Evolutionary conservation across 768 basidiomycete species (phyloP).

Genomic region (Galerina marginata): DNA sequence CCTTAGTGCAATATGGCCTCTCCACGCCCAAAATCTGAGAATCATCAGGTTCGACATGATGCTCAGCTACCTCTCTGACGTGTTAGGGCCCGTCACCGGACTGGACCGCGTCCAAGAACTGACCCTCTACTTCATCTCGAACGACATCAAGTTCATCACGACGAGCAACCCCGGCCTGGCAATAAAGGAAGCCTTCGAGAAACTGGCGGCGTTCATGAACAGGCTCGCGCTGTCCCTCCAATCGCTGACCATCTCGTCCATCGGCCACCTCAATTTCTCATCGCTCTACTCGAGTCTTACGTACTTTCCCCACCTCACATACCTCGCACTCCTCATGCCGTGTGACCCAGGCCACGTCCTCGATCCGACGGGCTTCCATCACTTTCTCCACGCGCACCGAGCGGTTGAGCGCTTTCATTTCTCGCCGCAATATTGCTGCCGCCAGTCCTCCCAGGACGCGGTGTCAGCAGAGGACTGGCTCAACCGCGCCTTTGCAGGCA

Average conservation of each 20-base stretch:
- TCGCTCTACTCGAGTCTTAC: conserved; percentile 17
- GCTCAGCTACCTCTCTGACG: conserved; percentile 13
- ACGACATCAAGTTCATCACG: background rate
- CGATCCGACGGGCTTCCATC: conserved; percentile 19
- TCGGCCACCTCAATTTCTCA: conserved; percentile 23
- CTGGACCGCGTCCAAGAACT: conserved; percentile 19
- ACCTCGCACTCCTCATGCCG: conserved; percentile 16
- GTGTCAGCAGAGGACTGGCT: conserved; percentile 20
- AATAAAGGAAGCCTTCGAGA: conserved; percentile 8
- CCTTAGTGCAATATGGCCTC: conserved; percentile 16
- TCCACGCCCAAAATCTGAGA: conserved; percentile 8
- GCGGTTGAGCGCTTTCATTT: conserved; percentile 11
- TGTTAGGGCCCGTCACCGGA: conserved; percentile 11
- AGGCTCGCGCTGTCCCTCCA: conserved; percentile 16
- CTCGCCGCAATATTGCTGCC: conserved; percentile 22
- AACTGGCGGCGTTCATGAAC: conserved; percentile 21
- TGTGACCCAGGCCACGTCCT: conserved; percentile 23
- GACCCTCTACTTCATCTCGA: conserved; percentile 7
- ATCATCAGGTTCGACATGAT: conserved; percentile 16
- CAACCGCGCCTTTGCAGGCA: conserved; percentile 8
- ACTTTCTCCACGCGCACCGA: conserved; percentile 20
- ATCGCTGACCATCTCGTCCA: conserved; percentile 18
- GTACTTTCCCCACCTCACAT: conserved; percentile 20
- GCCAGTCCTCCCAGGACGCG: conserved; percentile 10
- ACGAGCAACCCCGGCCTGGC: conserved; percentile 8